Base-by-base conservation (phyloP, 441 rosid genomes). In the Gossypium davidsonii region DNA sequence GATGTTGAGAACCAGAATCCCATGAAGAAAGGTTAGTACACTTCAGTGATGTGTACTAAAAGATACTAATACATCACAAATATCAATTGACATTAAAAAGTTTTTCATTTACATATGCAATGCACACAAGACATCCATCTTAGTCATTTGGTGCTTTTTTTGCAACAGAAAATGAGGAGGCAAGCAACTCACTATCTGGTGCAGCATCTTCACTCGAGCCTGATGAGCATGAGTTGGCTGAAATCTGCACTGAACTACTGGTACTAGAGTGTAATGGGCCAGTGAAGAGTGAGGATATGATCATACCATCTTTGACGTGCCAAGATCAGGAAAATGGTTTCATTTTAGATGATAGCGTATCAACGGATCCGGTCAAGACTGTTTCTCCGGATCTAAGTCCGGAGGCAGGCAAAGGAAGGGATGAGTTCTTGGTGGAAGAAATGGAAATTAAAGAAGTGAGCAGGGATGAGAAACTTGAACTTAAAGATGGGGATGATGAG, bases 1-100 rank as follows among this genome's bases (percentile, higher is more conserved):
- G 76, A 65, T 25, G 44, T 63, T 64, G 73, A 59, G 75, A 58
- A 71, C 28, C 78, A 75, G 72, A 18, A 56, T 70, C 65, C 78
- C 17, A 15, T 74, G 34, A 37, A 48, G 26, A 63, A 61, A 83
- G 87, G 87, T 84, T 55, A 79, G 72, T 64, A 51, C 37, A 14
- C 42, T 49, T 26, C 8, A 20, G 39, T 67, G 2, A 53, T 48
- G 25, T 49, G 23, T 8, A 15, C 11, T 23, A 23, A 49, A 39
- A 58, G 23, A 71, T 71, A 28, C 1, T 26, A 10, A 59, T 51
- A 7, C 23, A 25, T 49, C 25, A 67, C 9, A n/a, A 8, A 31
- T 3, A 23, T 70, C 28, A 14, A 20, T 56, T 44, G 28, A 1
- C 31, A 44, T 14, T 48, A 9, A 10, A 25, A 46, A 44, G 25